Conservation (phyloP, 441 rosid genomes). For the Corymbia calophylla region DNA sequence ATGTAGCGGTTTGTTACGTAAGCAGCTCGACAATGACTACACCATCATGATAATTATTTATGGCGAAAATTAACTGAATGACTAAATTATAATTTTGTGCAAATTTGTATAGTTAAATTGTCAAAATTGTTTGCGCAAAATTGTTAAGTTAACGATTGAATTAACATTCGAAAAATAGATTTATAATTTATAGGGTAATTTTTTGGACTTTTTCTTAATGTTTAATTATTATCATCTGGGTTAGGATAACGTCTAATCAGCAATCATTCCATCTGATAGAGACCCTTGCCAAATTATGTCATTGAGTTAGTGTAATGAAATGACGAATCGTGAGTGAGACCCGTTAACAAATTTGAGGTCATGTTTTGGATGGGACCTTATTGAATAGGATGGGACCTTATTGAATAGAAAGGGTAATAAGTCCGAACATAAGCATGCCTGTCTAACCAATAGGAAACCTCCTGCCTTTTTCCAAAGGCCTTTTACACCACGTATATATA, state of each 20-base stretch:
- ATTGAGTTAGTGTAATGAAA: not conserved
- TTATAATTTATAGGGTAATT: not conserved
- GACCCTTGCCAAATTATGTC: not conserved
- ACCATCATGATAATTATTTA: rapidly evolving
- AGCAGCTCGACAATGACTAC: rapidly evolving
- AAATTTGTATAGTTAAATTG: rapidly evolving
- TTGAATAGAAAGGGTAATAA: not conserved
- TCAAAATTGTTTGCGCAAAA: not conserved
- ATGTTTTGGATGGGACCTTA: not conserved
- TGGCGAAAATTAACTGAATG: rapidly evolving
- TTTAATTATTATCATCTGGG: not conserved
- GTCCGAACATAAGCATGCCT: not conserved
- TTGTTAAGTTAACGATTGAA: not conserved
- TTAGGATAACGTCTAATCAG: not conserved
- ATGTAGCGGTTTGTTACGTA: rapidly evolving
- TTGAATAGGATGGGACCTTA: not conserved
- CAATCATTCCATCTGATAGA: not conserved
- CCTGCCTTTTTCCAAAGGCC: not conserved
- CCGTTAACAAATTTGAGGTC: not conserved
- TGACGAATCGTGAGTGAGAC: not conserved
- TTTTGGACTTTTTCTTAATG: not conserved
- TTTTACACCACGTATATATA: not conserved
- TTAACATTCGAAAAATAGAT: not conserved
- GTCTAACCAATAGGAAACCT: not conserved
- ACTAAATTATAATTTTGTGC: rapidly evolving